Conservation (phyloP, 2,329 filamentous ascomycete species). For the Microcyclospora pomicola region DNA sequence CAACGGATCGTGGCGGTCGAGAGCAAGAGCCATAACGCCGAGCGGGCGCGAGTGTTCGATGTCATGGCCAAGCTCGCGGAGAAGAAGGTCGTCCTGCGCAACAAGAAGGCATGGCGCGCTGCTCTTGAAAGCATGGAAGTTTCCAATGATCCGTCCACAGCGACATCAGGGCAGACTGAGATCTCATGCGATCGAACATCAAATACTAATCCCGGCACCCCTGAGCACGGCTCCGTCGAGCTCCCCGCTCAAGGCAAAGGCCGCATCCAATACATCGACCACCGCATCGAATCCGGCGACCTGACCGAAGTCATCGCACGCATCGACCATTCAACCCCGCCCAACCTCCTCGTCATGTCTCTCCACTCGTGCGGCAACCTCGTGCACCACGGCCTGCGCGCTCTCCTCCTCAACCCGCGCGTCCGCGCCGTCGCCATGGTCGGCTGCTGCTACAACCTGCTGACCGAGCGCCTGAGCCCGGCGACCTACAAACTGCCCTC, state of each 20-base stretch:
- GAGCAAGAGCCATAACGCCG: slow-evolving; percentile 72
- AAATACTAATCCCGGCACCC: neutral
- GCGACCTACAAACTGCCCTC: slow-evolving; percentile 74
- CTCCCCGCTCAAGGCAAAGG: slow-evolving; percentile 49
- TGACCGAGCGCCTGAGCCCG: slow-evolving; percentile 79
- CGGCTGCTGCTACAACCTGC: slow-evolving; percentile 93
- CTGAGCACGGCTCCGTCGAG: slow-evolving; percentile 27
- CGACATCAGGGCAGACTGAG: slow-evolving; percentile 7
- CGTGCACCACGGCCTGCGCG: slow-evolving; percentile 85
- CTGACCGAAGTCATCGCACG: slow-evolving; percentile 52
- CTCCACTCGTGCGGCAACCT: slow-evolving; percentile 96
- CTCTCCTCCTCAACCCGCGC: slow-evolving; percentile 66
- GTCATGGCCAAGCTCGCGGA: slow-evolving; percentile 63
- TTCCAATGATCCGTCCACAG: slow-evolving; percentile 10
- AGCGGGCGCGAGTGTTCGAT: slow-evolving; percentile 72
- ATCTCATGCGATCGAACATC: slow-evolving; percentile 1
- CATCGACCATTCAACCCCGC: slow-evolving; percentile 10
- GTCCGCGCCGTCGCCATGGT: slow-evolving; percentile 90
- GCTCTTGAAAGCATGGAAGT: slow-evolving; percentile 14
- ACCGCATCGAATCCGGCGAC: slow-evolving; percentile 59
- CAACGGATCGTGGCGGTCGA: slow-evolving; percentile 83
- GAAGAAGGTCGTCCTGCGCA: slow-evolving; percentile 59
- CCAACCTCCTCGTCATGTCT: slow-evolving; percentile 68
- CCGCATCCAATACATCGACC: slow-evolving; percentile 64
- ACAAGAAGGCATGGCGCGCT: slow-evolving; percentile 64